Percentiles rank a stretch among this genome's conserved stretches.
Conservation (phyloP, 495 filamentous ascomycete species). For the Tuber brumale region DNA sequence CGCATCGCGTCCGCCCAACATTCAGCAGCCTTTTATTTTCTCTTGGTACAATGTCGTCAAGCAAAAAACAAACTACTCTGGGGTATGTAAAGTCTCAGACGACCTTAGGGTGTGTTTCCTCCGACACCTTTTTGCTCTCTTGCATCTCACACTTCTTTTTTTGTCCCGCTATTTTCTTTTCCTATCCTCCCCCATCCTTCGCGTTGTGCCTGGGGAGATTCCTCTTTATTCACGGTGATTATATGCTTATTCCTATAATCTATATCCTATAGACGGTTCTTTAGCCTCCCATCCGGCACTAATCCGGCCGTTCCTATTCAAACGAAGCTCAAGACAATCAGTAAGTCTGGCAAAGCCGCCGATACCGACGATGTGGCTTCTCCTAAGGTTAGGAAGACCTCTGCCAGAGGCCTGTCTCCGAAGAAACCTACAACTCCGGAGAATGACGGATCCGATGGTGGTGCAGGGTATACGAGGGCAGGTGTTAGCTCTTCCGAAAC, state of each 20-base stretch:
- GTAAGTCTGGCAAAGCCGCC: not conserved
- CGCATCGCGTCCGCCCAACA: not conserved
- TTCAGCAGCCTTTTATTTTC: not conserved
- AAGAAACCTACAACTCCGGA: not conserved
- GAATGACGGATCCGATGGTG: not conserved
- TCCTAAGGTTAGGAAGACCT: not conserved
- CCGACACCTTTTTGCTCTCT: slow-evolving; percentile 17
- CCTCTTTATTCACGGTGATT: not conserved
- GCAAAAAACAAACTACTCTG: slow-evolving; percentile 72
- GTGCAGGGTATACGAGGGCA: not conserved
- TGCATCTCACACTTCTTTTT: slow-evolving; percentile 8
- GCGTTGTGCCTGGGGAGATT: not conserved
- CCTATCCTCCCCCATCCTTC: not conserved
- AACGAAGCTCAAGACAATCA: slow-evolving; percentile 50
- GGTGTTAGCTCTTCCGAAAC: not conserved
- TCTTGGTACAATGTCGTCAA: slow-evolving; percentile 28
- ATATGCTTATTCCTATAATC: slow-evolving; percentile 11
- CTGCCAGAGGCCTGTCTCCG: not conserved
- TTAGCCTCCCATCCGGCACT: slow-evolving; percentile 52
- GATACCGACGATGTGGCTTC: not conserved
- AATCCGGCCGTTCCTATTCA: slow-evolving; percentile 59
- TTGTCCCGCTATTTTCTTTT: not conserved
- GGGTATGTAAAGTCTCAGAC: slow-evolving; percentile 85
- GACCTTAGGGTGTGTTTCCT: slow-evolving; percentile 68
- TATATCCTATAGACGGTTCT: slow-evolving; percentile 58